A percentile compares a stretch with the other conserved stretches of the same genome.
phyloP scores from a whole-genome alignment of 192 early-diverging fungal genomes.

The Rhizoclosmatium globosum region DNA sequence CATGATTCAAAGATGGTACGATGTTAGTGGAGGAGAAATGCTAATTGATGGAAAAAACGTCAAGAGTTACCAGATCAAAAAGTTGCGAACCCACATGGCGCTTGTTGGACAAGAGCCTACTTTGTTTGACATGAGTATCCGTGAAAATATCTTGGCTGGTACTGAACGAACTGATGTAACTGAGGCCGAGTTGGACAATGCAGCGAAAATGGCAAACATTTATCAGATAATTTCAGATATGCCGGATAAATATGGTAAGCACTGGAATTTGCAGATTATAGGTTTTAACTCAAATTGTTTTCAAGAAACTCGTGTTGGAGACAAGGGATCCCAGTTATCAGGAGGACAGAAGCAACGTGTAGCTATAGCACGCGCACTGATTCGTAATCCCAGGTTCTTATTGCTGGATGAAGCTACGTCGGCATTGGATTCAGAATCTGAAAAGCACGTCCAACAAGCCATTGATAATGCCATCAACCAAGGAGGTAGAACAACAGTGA shows the following conservation, averaged over 20 bases:
- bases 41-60: constrained; percentile 68
- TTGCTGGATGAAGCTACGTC: constrained; percentile 58
- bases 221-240: constrained; percentile 75
- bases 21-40: constrained; percentile 65
- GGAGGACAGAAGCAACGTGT: constrained; percentile 57
- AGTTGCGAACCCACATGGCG: constrained; percentile 70
- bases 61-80: constrained; percentile 70
- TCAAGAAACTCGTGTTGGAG: constrained; percentile 56
- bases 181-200: constrained; percentile 68
- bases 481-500: constrained; percentile 77
- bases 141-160: constrained; percentile 48
- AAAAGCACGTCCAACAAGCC: constrained; percentile 73
- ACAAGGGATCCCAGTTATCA: constrained; percentile 52
- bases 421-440: constrained; percentile 68
- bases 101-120: constrained; percentile 65
- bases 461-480: constrained; percentile 59
- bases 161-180: constrained; percentile 37
- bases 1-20: constrained; percentile 75
- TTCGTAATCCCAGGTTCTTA: constrained; percentile 54
- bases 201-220: constrained; percentile 79
- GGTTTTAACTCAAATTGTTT: background rate
- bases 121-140: constrained; percentile 55
- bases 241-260: constrained; percentile 69
- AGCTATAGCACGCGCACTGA: constrained; percentile 64
- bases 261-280: constrained; percentile 8